These are phyloP conservation scores for Farysia itapuensis DNA, from an alignment of 1,284 basidiomycete species.

Conservation along the genomic window DNA sequence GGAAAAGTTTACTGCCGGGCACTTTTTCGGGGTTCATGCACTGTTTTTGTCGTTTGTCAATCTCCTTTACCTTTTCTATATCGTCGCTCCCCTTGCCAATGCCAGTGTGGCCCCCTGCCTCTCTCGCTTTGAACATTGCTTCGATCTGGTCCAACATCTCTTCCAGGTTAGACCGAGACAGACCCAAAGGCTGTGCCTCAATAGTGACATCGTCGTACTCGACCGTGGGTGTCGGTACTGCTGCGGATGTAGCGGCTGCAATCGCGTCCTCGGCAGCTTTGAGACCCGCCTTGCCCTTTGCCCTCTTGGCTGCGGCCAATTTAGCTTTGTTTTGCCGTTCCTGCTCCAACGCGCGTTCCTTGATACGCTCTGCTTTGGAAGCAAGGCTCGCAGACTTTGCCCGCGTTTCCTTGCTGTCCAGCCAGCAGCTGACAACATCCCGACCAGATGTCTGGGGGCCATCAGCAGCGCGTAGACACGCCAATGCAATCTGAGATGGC, in stretches of 20 bases:
- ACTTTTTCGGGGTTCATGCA: conserved; percentile 10
- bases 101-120: conserved; percentile 17
- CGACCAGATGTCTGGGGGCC: conserved; percentile 32
- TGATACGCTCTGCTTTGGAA: conserved; percentile 4
- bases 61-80: conserved; percentile 39
- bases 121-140: conserved; percentile 6
- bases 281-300: conserved; percentile 19
- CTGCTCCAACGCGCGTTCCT: conserved; percentile 8
- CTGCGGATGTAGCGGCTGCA: neutral
- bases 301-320: conserved; percentile 7
- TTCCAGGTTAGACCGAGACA: conserved; percentile 69
- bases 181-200: conserved; percentile 15
- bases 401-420: conserved; percentile 21
- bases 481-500: conserved; percentile 90
- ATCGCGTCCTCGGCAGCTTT: conserved; percentile 23
- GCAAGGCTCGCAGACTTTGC: conserved; percentile 2
- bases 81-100: conserved; percentile 17
- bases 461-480: conserved; percentile 65
- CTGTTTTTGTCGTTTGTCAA: conserved; percentile 33
- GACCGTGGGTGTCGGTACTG: neutral
- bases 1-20: neutral
- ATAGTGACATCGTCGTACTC: conserved; percentile 27
- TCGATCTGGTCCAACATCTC: conserved; percentile 65
- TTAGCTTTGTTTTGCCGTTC: conserved; percentile 9
- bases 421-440: conserved; percentile 70